These are phyloP conservation scores for Botrytis pseudocinerea DNA, from an alignment of 2,329 filamentous ascomycete species.

Conservation along the genomic window DNA sequence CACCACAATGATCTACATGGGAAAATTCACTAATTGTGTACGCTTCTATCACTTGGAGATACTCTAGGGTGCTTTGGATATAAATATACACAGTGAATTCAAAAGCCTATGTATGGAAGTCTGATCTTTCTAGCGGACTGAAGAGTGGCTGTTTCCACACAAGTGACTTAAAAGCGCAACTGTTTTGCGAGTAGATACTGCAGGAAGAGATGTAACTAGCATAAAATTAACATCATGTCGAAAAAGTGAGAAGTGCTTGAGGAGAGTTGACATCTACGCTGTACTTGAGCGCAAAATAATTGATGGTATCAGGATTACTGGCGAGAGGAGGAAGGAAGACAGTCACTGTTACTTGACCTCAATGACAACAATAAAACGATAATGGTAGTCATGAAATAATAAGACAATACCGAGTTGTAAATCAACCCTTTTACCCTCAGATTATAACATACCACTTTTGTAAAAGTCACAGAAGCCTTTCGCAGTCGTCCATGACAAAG, in stretches of 20 bases:
- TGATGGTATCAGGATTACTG: too few species aligned
- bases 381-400: not conserved
- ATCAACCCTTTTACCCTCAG: too few species aligned
- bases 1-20: not conserved
- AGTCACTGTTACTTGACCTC: not conserved
- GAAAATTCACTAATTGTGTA: not conserved
- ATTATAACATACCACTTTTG: too few species aligned
- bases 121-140: not conserved
- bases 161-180: not conserved
- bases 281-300: not conserved
- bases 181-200: too few species aligned
- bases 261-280: too few species aligned
- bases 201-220: too few species aligned
- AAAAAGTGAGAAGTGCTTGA: too few species aligned
- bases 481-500: too few species aligned
- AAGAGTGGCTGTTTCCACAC: not conserved
- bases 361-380: not conserved
- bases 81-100: not conserved
- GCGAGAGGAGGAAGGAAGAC: too few species aligned
- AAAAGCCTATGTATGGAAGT: accelerated
- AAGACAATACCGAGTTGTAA: not conserved
- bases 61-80: not conserved
- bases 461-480: too few species aligned
- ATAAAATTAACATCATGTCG: too few species aligned
- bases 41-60: too few species aligned